phyloP scores from a whole-genome alignment of 441 rosid genomes.

The Jatropha multifida region DNA sequence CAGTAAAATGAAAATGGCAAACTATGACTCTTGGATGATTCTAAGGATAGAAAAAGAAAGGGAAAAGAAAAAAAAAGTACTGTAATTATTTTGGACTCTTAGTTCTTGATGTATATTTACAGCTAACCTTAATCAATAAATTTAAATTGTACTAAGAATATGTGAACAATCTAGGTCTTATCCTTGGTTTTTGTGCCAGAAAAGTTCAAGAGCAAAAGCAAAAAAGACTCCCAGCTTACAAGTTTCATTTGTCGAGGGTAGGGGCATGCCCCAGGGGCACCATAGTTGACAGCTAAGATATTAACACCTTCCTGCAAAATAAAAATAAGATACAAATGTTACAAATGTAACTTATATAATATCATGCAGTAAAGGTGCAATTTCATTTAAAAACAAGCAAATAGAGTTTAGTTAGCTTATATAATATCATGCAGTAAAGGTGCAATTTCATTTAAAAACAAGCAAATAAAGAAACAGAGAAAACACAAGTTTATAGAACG shows the following conservation, averaged over 20 bases:
- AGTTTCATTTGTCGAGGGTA: slow-evolving; percentile 81
- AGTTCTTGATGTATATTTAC: background rate
- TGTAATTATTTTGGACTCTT: background rate
- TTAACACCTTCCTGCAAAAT: slow-evolving; percentile 79
- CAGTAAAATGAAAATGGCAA: too few relatives aligned
- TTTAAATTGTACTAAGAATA: background rate
- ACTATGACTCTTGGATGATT: background rate
- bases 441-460: background rate
- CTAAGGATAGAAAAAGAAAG: background rate
- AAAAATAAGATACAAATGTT: background rate
- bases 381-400: background rate
- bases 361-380: background rate
- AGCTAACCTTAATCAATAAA: background rate
- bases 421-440: background rate
- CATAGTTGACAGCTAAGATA: slow-evolving; percentile 84
- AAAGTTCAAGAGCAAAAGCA: slow-evolving; percentile 11
- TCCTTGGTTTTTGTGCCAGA: background rate
- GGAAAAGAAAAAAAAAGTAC: background rate
- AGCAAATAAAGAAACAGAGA: too few relatives aligned
- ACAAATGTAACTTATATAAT: background rate
- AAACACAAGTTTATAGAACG: background rate
- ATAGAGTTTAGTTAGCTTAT: background rate
- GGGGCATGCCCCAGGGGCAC: slow-evolving; percentile 83
- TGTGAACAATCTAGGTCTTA: background rate
- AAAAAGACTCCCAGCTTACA: slow-evolving; percentile 45